Conservation (phyloP, 2,329 filamentous ascomycete genomes). For the Neofusicoccum parvum region DNA sequence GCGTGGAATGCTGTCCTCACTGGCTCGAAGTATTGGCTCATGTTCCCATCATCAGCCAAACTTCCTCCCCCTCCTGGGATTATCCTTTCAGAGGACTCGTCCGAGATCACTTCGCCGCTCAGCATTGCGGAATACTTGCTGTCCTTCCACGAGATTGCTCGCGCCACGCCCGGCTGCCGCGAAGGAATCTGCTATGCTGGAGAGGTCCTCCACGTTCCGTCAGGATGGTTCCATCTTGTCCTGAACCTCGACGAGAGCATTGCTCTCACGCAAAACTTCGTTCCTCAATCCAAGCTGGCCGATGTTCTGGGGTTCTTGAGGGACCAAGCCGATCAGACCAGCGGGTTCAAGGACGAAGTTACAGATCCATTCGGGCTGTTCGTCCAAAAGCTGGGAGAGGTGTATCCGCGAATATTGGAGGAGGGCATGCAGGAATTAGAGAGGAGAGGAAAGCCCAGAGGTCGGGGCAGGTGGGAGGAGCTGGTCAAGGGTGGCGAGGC, state of each 20-base stretch:
- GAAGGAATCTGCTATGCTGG: conserved; percentile 84
- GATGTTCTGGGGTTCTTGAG: conserved; percentile 79
- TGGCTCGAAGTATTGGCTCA: conserved; percentile 96
- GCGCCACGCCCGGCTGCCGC: conserved; percentile 72
- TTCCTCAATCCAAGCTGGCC: conserved; percentile 72
- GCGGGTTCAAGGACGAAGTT: conserved; percentile 76
- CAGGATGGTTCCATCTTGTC: conserved; percentile 96
- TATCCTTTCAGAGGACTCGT: conserved; percentile 84
- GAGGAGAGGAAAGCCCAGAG: conserved; percentile 60
- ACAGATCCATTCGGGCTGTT: conserved; percentile 75
- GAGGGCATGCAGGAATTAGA: conserved; percentile 67
- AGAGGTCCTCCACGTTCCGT: conserved; percentile 89
- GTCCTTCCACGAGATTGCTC: conserved; percentile 82
- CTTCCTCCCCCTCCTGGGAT: conserved; percentile 79
- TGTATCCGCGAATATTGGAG: conserved; percentile 66
- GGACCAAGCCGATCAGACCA: conserved; percentile 82
- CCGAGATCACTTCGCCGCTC: conserved; percentile 89
- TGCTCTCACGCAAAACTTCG: conserved; percentile 94
- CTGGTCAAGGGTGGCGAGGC: conserved; percentile 62
- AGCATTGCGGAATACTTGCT: conserved; percentile 97
- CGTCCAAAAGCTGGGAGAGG: conserved; percentile 63
- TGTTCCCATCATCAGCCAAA: conserved; percentile 76
- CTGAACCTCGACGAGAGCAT: conserved; percentile 84
- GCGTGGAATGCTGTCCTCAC: conserved; percentile 94
- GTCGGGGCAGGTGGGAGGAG: conserved; percentile 76